Evolutionary conservation across 1,284 basidiomycete genomes (phyloP).

Genomic region (Microbotryum intermedium): DNA sequence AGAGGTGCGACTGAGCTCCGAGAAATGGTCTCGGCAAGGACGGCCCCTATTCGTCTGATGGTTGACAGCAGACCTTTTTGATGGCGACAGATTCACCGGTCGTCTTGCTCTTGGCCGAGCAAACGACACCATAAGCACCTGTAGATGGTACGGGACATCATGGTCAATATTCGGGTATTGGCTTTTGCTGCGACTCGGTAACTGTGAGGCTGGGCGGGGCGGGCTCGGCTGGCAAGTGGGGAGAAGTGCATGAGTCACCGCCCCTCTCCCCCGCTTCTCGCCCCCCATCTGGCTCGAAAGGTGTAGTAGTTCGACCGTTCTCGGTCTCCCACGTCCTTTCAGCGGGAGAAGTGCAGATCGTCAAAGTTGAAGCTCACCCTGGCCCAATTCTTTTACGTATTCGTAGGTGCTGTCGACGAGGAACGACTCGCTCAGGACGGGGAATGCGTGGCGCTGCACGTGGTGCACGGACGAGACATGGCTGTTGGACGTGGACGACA

Average conservation of each 20-base stretch:
- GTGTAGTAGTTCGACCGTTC: background rate
- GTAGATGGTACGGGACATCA: background rate
- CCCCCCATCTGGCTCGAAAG: background rate
- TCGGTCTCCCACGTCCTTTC: background rate
- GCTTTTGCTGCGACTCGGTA: background rate
- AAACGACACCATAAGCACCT: conserved; percentile 35
- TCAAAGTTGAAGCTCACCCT: conserved; percentile 46
- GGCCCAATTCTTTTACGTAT: conserved; percentile 86
- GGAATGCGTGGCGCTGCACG: conserved; percentile 21
- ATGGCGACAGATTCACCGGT: conserved; percentile 58
- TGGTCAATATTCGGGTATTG: background rate
- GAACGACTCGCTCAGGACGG: conserved; percentile 26
- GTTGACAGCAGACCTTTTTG: conserved; percentile 55
- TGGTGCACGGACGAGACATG: conserved; percentile 9
- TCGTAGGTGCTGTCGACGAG: conserved; percentile 79
- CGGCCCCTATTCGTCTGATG: background rate
- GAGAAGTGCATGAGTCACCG: background rate
- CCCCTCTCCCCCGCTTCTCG: background rate
- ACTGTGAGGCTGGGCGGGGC: background rate
- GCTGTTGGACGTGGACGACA: no score
- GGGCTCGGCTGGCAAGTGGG: background rate
- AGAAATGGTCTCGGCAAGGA: no score
- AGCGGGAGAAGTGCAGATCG: background rate
- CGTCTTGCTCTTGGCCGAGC: conserved; percentile 30
- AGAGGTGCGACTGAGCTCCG: no score